These are phyloP conservation scores for Solanum hybrid DNA, from an alignment of 305 asterid genomes.

Conservation along the genomic window DNA sequence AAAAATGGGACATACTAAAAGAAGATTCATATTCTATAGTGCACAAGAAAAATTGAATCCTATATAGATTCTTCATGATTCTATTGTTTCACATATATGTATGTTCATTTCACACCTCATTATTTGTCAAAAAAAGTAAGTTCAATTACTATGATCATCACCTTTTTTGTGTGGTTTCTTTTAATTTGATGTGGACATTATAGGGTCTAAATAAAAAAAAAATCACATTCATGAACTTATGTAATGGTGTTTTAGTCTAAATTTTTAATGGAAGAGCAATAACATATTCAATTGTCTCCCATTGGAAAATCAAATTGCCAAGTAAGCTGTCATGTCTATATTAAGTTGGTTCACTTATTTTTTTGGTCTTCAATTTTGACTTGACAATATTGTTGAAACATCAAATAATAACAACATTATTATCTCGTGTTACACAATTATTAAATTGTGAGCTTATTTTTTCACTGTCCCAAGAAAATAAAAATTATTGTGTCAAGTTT, in stretches of 20 bases:
- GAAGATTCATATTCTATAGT: background rate
- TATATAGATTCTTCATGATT: background rate
- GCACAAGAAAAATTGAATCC: background rate
- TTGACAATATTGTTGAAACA: background rate
- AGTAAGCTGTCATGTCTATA: background rate
- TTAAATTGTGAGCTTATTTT: background rate
- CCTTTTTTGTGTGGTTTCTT: background rate
- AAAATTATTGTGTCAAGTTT: background rate
- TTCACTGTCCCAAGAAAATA: background rate
- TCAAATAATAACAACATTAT: background rate
- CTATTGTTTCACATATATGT: background rate
- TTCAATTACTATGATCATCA: background rate
- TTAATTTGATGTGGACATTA: background rate
- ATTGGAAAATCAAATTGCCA: background rate
- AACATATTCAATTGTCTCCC: background rate
- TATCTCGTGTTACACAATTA: background rate
- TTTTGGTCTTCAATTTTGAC: background rate
- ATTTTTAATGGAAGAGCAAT: background rate
- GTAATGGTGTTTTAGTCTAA: background rate
- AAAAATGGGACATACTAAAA: background rate
- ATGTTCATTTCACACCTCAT: background rate
- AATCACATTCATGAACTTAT: background rate
- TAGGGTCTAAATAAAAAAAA: background rate
- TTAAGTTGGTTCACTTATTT: background rate
- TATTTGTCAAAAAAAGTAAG: background rate